Base-by-base conservation (phyloP, 371 early-diverging fungal genomes). In the Hamiltosporidium tvaerminnensis region DNA sequence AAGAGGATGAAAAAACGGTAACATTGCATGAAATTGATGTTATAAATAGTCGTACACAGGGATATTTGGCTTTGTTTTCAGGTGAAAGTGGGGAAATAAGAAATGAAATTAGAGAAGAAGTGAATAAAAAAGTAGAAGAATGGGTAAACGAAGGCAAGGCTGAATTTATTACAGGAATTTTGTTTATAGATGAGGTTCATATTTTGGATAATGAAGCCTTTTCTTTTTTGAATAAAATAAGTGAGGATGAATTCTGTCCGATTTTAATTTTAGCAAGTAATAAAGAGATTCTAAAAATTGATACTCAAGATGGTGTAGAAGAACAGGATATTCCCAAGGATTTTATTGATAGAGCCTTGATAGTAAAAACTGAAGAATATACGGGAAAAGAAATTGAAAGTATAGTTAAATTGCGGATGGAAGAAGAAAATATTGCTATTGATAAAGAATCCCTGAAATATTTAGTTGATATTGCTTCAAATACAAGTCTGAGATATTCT, bases 71-170 rank as follows among this genome's bases (percentile, higher is more conserved):
- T 9, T 81, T 95, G 52, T 92, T 92, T 76, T 90, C 90, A 44
- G 93, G 91, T 35, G 92, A 92, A 65, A 91, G 92, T 12, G 92
- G 92, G 36, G 95, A 95, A 78, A 94, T 96, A 77, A 91, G 90
- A 73, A 67, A 84, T 0, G 95, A 95, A 75, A 89, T 92, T 10
- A 83, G 95, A 65, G 94, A 94, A 61, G 91, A 92, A 75, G 93
- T 98, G 77, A 91, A 98, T 80, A 81, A 82, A 55, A 91, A 91
- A 77, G 87, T 98, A 31, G 85, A 86, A 9, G 92, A 90, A 73
- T 95, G 94, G 96, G 83, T 92, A 63, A 93, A 94, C 72, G 95
- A 95, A 77, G 93, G 92, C 66, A 96, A 94, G 75, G 91, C 92
- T 10, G 89, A 89, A 65, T 87, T 98, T 65, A 86, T 91, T 1